Conservation (phyloP, 2,329 filamentous ascomycete genomes). For the Lasiodiplodia theobromae region DNA sequence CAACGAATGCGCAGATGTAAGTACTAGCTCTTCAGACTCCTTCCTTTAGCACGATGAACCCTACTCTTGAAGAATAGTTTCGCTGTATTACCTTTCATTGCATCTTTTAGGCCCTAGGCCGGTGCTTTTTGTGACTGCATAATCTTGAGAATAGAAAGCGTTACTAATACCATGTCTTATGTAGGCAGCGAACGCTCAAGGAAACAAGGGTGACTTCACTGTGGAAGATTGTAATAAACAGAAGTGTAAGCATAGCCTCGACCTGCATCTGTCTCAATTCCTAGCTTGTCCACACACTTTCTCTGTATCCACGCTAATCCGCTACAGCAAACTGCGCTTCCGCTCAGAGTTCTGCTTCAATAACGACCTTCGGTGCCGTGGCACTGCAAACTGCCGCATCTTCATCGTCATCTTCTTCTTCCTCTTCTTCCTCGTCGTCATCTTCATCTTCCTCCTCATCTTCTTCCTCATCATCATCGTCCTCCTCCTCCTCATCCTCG, state of each 20-base stretch:
- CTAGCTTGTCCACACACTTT: background rate
- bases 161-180: background rate
- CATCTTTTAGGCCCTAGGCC: too few relatives aligned
- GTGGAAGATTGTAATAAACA: conserved; percentile 19
- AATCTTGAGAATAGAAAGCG: too few relatives aligned
- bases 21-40: background rate
- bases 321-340: background rate
- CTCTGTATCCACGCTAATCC: background rate
- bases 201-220: conserved; percentile 24
- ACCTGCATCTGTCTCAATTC: too few relatives aligned
- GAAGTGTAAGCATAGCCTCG: conserved; percentile 7
- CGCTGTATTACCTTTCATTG: too few relatives aligned
- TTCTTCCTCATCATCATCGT: background rate
- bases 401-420: conserved; percentile 4
- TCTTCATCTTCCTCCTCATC: conserved; percentile 8
- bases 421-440: background rate
- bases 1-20: conserved; percentile 29
- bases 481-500: background rate
- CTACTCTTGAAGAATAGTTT: background rate
- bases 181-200: conserved; percentile 24
- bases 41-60: background rate
- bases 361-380: conserved; percentile 26
- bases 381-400: conserved; percentile 1
- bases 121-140: too few relatives aligned
- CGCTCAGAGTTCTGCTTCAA: conserved; percentile 4